A percentile compares a stretch with the other conserved stretches of the same genome.
Conservation (phyloP, 78 protist genomes). For the Tieghemostelium lacteum region DNA sequence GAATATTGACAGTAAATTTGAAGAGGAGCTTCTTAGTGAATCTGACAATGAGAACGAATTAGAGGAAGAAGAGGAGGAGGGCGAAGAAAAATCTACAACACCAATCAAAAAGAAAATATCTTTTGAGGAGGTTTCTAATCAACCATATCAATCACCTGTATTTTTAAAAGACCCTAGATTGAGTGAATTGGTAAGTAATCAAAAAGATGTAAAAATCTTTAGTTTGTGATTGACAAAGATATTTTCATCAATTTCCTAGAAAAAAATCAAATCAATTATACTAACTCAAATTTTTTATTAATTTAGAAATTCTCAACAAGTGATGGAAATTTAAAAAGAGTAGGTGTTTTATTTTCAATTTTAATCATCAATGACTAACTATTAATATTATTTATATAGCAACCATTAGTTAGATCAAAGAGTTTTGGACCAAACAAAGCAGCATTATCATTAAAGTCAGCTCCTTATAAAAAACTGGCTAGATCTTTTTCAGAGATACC, state of each 20-base stretch:
- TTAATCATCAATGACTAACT: neutral
- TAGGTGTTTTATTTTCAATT: neutral
- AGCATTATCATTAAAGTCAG: constrained; percentile 11
- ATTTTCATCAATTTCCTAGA: no score
- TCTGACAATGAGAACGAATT: no score
- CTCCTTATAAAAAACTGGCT: constrained; percentile 20
- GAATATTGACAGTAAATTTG: no score
- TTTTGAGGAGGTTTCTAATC: no score
- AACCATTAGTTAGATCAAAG: constrained; percentile 64
- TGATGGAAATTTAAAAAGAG: no score
- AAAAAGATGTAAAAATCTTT: neutral
- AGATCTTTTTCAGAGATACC: constrained; percentile 76
- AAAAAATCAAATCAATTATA: no score
- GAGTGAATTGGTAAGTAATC: constrained; percentile 28
- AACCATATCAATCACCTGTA: constrained; percentile 3
- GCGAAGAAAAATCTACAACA: neutral
- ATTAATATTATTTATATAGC: neutral
- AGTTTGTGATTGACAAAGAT: no score
- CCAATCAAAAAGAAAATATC: neutral
- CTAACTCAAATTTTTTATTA: no score
- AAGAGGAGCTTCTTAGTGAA: no score
- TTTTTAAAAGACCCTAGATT: constrained; percentile 47
- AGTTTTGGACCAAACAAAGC: constrained; percentile 70
- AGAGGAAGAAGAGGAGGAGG: neutral
- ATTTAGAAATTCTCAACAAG: no score